A percentile compares a stretch with the other conserved stretches of the same genome.
Evolutionary conservation across 805 yeast species (phyloP).

Genomic region (Candida pseudofarinosa): DNA sequence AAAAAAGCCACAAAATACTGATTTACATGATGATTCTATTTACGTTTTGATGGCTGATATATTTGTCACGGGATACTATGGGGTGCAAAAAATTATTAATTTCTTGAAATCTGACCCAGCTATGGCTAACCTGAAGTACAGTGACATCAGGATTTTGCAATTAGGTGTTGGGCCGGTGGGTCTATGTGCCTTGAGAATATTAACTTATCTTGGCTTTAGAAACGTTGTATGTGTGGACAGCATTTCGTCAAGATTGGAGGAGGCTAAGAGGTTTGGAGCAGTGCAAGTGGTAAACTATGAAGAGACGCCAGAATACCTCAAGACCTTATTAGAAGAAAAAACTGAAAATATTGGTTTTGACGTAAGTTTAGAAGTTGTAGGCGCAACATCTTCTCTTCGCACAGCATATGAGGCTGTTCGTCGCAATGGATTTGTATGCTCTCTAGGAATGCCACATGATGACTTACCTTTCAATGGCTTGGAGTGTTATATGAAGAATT

Average conservation of each 20-base stretch:
- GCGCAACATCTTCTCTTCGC: constrained; percentile 47
- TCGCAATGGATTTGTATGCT: constrained; percentile 53
- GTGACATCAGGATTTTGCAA: constrained; percentile 42
- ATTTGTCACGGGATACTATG: constrained; percentile 60
- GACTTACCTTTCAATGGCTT: constrained; percentile 53
- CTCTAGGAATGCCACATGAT: constrained; percentile 60
- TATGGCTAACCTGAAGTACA: constrained; percentile 8
- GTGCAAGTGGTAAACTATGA: constrained; percentile 42
- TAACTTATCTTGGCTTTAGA: constrained; percentile 42
- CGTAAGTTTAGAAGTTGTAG: constrained; percentile 58
- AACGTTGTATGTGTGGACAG: constrained; percentile 47
- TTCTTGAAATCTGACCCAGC: constrained; percentile 31
- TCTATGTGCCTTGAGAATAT: constrained; percentile 45
- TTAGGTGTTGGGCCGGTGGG: constrained; percentile 64
- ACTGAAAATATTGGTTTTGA: constrained; percentile 53
- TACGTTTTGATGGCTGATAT: constrained; percentile 61
- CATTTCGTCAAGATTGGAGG: constrained; percentile 42
- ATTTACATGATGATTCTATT: constrained; percentile 37
- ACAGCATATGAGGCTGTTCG: constrained; percentile 52
- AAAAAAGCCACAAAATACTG: constrained; percentile 31
- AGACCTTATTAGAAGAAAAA: constrained; percentile 26
- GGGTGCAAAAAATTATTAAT: constrained; percentile 48
- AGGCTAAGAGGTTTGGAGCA: constrained; percentile 48
- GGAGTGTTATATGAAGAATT: constrained; percentile 54
- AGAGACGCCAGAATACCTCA: constrained; percentile 24